Conservation (phyloP, 2,329 filamentous ascomycete genomes). For the Trichoderma simmonsii region DNA sequence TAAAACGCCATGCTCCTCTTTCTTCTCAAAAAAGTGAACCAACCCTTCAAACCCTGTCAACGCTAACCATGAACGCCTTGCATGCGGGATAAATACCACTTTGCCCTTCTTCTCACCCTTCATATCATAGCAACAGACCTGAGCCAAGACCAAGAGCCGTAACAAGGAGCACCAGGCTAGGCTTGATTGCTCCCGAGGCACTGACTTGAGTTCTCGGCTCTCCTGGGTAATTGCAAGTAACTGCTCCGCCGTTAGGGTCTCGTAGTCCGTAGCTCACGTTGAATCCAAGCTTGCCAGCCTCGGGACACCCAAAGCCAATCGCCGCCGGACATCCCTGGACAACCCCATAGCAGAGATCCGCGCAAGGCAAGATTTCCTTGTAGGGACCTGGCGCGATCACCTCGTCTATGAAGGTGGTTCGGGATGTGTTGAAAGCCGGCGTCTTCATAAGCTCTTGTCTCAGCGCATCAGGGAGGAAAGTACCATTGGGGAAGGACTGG, state of each 20-base stretch:
- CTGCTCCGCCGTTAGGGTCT: constrained; percentile 22
- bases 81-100: neutral
- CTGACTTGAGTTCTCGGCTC: constrained; percentile 33
- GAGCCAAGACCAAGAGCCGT: constrained; percentile 1
- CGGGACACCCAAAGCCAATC: constrained; percentile 74
- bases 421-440: constrained; percentile 45
- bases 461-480: constrained; percentile 42
- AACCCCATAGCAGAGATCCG: constrained; percentile 81
- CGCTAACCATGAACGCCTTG: constrained; percentile 13
- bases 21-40: neutral
- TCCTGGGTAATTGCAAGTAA: constrained; percentile 40
- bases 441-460: constrained; percentile 23
- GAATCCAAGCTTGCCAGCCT: constrained; percentile 33
- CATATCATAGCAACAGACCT: constrained; percentile 1
- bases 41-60: neutral
- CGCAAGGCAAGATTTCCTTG: constrained; percentile 86
- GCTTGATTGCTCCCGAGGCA: constrained; percentile 19
- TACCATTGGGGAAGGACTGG: constrained; percentile 69
- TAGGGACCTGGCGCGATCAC: constrained; percentile 80
- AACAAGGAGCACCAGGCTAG: constrained; percentile 21
- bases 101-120: neutral
- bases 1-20: constrained; percentile 10
- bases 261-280: constrained; percentile 36
- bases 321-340: constrained; percentile 79
- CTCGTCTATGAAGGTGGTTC: constrained; percentile 70